Percentiles rank a stretch among this genome's conserved stretches.
These are phyloP conservation scores for Leccinum uliginosum DNA, from an alignment of 768 basidiomycete species.

Conservation along the genomic window DNA sequence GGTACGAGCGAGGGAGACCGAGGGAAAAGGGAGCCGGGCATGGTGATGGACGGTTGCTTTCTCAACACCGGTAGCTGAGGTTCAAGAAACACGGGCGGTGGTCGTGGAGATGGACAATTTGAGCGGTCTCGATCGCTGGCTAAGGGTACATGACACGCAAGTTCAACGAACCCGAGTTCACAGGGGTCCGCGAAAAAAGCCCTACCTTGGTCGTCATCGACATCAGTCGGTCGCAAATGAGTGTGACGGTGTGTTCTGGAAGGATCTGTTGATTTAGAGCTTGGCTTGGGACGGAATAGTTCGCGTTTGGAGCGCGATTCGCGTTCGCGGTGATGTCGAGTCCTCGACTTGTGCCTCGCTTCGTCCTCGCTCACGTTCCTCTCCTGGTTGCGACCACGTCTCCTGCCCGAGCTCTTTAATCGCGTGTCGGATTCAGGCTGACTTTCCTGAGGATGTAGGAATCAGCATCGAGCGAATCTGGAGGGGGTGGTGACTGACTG, in stretches of 20 bases:
- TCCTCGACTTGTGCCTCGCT: conserved; percentile 3
- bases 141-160: conserved; percentile 17
- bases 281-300: conserved; percentile 11
- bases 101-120: conserved; percentile 14
- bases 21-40: conserved; percentile 78
- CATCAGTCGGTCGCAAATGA: not conserved
- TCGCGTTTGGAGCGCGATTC: conserved; percentile 6
- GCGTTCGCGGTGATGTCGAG: conserved; percentile 8
- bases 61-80: conserved; percentile 31
- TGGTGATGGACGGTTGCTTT: conserved; percentile 46
- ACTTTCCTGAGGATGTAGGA: conserved; percentile 12
- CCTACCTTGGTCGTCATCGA: conserved; percentile 22
- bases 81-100: conserved; percentile 12
- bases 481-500: conserved; percentile 12
- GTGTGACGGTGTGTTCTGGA: not conserved
- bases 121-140: conserved; percentile 19
- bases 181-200: not conserved
- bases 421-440: conserved; percentile 10
- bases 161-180: conserved; percentile 4
- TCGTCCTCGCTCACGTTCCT: conserved; percentile 15
- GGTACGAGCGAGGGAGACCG: conserved; percentile 67
- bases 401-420: conserved; percentile 7
- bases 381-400: conserved; percentile 6
- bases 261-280: conserved; percentile 19
- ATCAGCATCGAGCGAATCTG: conserved; percentile 4